Percentiles rank a stretch among this genome's conserved stretches.
phyloP scores from a whole-genome alignment of 768 basidiomycete species.

The Auricularia sp. region DNA sequence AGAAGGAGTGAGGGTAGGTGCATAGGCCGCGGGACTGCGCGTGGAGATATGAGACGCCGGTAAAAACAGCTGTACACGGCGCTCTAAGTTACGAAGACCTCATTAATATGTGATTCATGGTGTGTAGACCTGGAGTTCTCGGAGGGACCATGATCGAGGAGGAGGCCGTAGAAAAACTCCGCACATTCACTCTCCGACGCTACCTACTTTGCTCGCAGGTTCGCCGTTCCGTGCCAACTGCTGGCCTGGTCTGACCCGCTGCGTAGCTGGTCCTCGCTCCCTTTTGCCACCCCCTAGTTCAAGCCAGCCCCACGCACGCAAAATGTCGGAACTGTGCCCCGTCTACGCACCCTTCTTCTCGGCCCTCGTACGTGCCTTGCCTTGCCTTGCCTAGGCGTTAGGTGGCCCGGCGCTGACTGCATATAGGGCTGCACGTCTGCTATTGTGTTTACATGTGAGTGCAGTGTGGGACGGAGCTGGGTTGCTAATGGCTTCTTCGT shows the following conservation, averaged over 20 bases:
- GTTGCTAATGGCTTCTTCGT: neutral
- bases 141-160: no score
- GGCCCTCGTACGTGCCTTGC: slow-evolving; percentile 62
- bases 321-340: slow-evolving; percentile 75
- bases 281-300: neutral
- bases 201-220: neutral
- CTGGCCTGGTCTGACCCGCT: neutral
- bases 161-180: neutral
- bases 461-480: neutral
- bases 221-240: neutral
- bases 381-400: no score
- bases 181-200: neutral
- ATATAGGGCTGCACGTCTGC: slow-evolving; percentile 87
- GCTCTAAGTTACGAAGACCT: no score
- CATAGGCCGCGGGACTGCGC: no score
- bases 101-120: no score
- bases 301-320: slow-evolving; percentile 1
- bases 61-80: no score
- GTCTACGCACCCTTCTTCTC: slow-evolving; percentile 99
- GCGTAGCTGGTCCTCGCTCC: neutral
- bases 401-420: neutral
- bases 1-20: no score
- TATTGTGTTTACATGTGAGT: slow-evolving; percentile 94
- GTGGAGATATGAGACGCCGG: no score
- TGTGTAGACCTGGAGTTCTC: no score